Evolutionary conservation across 352 stramenopile genomes (phyloP).

Genomic region (Poterioochromonas sp.): DNA sequence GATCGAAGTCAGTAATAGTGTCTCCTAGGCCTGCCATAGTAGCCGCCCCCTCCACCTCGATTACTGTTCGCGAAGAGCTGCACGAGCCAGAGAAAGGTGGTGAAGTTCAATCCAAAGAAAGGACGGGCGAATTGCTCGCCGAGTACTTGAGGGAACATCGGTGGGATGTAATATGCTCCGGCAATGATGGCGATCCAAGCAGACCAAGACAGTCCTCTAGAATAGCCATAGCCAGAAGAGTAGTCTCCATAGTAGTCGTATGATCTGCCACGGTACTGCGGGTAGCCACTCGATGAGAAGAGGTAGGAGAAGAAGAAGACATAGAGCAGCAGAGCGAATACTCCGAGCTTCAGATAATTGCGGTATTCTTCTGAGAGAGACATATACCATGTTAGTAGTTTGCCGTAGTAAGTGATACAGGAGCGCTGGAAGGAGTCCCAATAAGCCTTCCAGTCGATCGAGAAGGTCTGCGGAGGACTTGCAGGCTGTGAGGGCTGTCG

Average conservation of each 20-base stretch:
- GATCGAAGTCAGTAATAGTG: too few species aligned
- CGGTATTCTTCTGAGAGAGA: background rate
- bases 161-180: background rate
- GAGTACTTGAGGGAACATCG: background rate
- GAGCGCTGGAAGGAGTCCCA: background rate
- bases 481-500: background rate
- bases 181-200: background rate
- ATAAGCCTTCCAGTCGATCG: background rate
- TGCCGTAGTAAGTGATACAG: background rate
- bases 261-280: background rate
- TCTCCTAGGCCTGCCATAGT: too few species aligned
- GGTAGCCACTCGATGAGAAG: too few species aligned
- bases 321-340: background rate
- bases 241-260: constrained; percentile 14
- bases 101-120: constrained; percentile 13
- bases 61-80: background rate
- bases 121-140: background rate
- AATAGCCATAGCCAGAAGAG: background rate
- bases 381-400: background rate
- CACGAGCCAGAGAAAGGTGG: background rate
- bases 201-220: constrained; percentile 1
- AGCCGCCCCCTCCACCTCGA: too few species aligned
- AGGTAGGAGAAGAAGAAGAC: background rate
- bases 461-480: background rate
- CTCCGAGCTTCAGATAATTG: background rate